Evolutionary conservation across 129 eudicot species (phyloP), one percentile per base, ranked within the genome.

Genomic region (Chrysanthemum seticuspe): DNA sequence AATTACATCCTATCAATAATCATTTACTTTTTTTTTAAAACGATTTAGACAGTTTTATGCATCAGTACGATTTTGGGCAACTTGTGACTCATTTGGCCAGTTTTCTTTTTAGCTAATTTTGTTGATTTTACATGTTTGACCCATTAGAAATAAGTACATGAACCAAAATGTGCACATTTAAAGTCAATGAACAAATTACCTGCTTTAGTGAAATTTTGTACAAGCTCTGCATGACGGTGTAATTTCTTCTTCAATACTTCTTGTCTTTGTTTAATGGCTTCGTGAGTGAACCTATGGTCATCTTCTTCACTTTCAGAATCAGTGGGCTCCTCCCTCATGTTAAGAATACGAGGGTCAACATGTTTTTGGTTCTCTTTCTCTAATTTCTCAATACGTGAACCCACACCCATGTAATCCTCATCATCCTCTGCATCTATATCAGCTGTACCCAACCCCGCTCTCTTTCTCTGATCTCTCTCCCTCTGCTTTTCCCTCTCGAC

Each of bases 221-320:
- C 54, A 45, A 89, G 76, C 73, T 79, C 89, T 70, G 82, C 71
- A 31, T 74, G 76, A 44, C 82, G 78, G 21, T 70, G 47, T 6
- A 78, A 56, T 72, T 84, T 91, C 85, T 75, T 88, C 53, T 80
- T 74, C 29, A 72, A 71, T 23, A 65, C 67, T 3, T 83, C 84
- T 10, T 56, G 21, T 4, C 73, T 58, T 47, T 66, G 81, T 49
- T 72, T 44, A 59, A 75, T 49, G 15, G 84, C 92, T n/a, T 84
- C 84, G 1, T 31, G 27, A 7, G 85, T 59, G 53, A 63, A 81
- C 64, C 79, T 75, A 56, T 85, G 93, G 29, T 88, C 96, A 49
- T 89, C 93, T 13, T 84, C 91, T 6, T 86, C 96, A 16, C 86
- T 83, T 49, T 92, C 97, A 5, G 96, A 88, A 67, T 92, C 97